These are phyloP conservation scores for Tetraselmis striata DNA, from an alignment of 139 green algal species.

Conservation along the genomic window DNA sequence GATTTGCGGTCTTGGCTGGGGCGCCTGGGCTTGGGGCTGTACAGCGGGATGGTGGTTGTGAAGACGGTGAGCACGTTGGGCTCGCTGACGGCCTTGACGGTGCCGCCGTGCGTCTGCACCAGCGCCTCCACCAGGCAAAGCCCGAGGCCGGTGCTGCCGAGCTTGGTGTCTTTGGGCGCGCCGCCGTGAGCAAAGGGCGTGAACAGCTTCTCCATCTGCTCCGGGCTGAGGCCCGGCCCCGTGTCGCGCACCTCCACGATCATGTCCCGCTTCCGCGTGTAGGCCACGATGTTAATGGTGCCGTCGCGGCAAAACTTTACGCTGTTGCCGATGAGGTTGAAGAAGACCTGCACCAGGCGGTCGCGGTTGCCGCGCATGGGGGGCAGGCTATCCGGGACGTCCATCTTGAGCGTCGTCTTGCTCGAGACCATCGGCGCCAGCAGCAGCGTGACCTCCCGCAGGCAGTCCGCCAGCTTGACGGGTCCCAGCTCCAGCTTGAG, in stretches of 20 bases:
- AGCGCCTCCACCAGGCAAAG: not conserved
- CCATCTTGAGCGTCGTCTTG: not conserved
- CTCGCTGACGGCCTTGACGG: not conserved
- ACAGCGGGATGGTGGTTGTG: not conserved
- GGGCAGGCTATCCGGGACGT: slow-evolving; percentile 10
- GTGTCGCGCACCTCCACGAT: not conserved
- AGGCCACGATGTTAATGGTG: slow-evolving; percentile 21
- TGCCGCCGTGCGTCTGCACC: not conserved
- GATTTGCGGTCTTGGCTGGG: not conserved
- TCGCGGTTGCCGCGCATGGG: slow-evolving; percentile 39
- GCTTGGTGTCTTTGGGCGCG: not conserved
- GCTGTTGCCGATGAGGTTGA: slow-evolving; percentile 48
- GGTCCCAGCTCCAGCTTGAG: not conserved
- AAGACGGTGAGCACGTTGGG: not conserved
- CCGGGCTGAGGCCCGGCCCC: not conserved
- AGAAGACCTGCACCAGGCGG: slow-evolving; percentile 34
- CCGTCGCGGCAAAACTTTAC: slow-evolving; percentile 47
- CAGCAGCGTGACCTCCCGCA: slow-evolving; percentile 5
- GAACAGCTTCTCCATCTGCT: not conserved
- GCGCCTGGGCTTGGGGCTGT: not conserved
- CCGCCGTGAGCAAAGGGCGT: not conserved
- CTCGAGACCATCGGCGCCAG: not conserved
- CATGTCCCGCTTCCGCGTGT: not conserved
- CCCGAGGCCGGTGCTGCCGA: not conserved
- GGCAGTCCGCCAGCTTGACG: slow-evolving; percentile 35